Evolutionary conservation across 768 basidiomycete species (phyloP).

Genomic region (Trametes coccinea): DNA sequence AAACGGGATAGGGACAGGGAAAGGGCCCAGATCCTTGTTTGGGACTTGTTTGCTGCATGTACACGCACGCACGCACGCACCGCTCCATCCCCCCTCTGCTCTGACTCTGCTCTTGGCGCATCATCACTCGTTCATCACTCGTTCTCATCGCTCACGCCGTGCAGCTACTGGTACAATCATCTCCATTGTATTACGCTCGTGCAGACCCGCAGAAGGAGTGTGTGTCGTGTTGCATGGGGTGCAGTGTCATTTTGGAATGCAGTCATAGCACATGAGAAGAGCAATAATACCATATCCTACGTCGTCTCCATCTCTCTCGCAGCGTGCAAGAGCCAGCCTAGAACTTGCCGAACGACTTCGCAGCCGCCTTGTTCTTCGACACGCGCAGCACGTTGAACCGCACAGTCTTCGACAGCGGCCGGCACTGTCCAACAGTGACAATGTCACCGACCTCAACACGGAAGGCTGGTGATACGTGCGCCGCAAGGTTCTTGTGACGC

Average conservation of each 20-base stretch:
- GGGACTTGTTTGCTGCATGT: constrained; percentile 24
- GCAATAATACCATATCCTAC: constrained; percentile 33
- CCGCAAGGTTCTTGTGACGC: constrained; percentile 97
- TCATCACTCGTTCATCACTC: not conserved
- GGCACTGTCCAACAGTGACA: constrained; percentile 98
- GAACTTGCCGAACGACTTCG: constrained; percentile 96
- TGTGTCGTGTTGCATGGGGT: constrained; percentile 22
- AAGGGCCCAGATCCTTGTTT: constrained; percentile 23
- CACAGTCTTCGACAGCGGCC: constrained; percentile 97
- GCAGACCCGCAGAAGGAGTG: constrained; percentile 6
- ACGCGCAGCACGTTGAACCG: constrained; percentile 99
- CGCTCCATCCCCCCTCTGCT: constrained; percentile 3
- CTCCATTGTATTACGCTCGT: constrained; percentile 14
- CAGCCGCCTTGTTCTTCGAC: constrained; percentile 85
- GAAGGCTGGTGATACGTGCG: constrained; percentile 97
- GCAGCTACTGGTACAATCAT: constrained; percentile 7
- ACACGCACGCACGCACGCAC: not conserved
- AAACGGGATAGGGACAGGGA: not conserved
- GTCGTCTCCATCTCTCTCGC: constrained; percentile 9
- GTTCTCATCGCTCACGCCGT: not conserved
- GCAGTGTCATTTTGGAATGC: constrained; percentile 33
- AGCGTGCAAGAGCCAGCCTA: constrained; percentile 36
- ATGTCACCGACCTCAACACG: constrained; percentile 93
- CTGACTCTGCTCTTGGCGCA: not conserved
- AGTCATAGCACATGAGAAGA: constrained; percentile 33